Percentiles rank a stretch among this genome's conserved stretches.
Evolutionary conservation across 2,329 filamentous ascomycete species (phyloP).

Genomic region (Botrytis cinerea): DNA sequence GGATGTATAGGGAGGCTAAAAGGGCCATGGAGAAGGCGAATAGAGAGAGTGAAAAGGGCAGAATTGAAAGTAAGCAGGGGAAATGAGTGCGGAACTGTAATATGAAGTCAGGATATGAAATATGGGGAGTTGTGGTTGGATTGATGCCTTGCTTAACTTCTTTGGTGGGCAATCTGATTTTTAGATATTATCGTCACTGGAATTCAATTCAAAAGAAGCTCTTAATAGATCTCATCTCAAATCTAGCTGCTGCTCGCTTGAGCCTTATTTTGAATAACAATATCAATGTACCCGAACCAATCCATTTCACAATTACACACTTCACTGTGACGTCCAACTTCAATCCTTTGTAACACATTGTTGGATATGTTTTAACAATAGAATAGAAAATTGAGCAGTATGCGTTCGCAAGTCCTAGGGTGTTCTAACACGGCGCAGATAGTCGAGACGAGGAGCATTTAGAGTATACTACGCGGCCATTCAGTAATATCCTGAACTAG

Average conservation of each 20-base stretch:
- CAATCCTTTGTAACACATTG: not conserved
- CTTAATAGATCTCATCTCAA: not conserved
- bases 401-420: not conserved
- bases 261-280: not conserved
- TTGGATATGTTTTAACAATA: not conserved
- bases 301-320: not conserved
- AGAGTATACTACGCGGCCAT: not conserved
- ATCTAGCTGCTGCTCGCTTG: not conserved
- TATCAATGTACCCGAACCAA: not conserved
- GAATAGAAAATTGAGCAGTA: not conserved
- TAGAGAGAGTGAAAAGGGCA: not conserved
- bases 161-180: not conserved
- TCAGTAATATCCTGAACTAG: not conserved
- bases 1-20: constrained; percentile 45
- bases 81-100: not conserved
- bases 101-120: not conserved
- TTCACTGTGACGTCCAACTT: not conserved
- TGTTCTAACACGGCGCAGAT: not conserved
- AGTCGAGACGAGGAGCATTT: not conserved
- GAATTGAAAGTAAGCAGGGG: not conserved
- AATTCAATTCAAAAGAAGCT: not conserved
- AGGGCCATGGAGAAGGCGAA: constrained; percentile 45
- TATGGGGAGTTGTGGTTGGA: not conserved
- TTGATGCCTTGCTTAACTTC: not conserved
- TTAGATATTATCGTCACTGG: not conserved